phyloP scores from a whole-genome alignment of 768 basidiomycete species.

The Infundibulicybe gibba region DNA sequence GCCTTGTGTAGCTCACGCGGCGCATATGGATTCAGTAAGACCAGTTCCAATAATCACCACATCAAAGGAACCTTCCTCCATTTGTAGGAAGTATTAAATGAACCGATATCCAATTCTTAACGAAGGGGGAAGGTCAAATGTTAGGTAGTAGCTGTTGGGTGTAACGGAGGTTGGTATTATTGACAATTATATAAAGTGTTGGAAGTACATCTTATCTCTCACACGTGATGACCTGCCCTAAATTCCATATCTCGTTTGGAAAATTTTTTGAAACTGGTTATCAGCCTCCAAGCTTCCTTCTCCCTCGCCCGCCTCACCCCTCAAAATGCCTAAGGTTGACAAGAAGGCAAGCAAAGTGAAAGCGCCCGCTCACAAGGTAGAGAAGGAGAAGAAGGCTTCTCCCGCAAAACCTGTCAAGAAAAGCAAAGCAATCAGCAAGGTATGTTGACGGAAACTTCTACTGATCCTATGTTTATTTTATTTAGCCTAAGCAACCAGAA shows the following conservation, averaged over 20 bases:
- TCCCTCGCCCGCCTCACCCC: slow-evolving; percentile 10
- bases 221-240: slow-evolving; percentile 27
- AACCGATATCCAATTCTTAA: not conserved
- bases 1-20: slow-evolving; percentile 63
- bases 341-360: slow-evolving; percentile 43
- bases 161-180: not conserved
- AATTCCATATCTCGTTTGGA: slow-evolving; percentile 14
- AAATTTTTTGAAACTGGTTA: slow-evolving; percentile 22
- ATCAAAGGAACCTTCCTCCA: slow-evolving; percentile 53
- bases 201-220: slow-evolving; percentile 8
- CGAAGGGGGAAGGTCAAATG: no score
- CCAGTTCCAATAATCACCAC: slow-evolving; percentile 75
- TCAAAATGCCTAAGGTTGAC: slow-evolving; percentile 43
- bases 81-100: slow-evolving; percentile 3
- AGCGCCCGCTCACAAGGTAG: slow-evolving; percentile 28
- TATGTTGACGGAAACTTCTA: slow-evolving; percentile 5
- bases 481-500: slow-evolving; percentile 21
- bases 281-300: slow-evolving; percentile 11
- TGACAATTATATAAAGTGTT: no score
- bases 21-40: slow-evolving; percentile 78
- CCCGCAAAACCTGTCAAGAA: slow-evolving; percentile 16
- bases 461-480: slow-evolving; percentile 8
- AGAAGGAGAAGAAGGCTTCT: slow-evolving; percentile 33
- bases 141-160: not conserved
- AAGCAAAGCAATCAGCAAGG: not conserved